Base-by-base conservation (phyloP, 495 filamentous ascomycete genomes). In the Pseudomonodictys pantanalensis region DNA sequence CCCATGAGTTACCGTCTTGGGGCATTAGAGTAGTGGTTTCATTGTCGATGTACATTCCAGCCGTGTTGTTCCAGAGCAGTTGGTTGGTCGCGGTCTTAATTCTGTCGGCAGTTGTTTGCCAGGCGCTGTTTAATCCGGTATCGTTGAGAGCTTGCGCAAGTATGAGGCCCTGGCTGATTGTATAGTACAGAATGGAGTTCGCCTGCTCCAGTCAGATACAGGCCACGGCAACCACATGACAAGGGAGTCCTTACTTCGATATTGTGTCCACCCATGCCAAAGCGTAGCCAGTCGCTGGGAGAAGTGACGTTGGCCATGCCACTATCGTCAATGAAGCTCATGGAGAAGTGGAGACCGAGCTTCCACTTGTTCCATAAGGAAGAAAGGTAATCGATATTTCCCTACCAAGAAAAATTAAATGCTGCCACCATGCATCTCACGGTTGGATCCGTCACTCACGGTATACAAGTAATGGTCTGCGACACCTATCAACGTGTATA, bases 1-100 rank as follows among this genome's bases (percentile, higher is more conserved):
- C 73, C 77, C 77, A 80, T 49, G 63, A 68, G 59, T 81, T 81
- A 32, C 78, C 78, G 51, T 81, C 79, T 58, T 80, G 79, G 0
- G 78, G 78, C 20, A 70, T 61, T 26, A 78, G 61, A 10, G 60
- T 65, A 8, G 70, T 69, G 46, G 70, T 70, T 30, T 69, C 66
- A 56, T 72, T 72, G 62, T 72, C 68, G 51, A 50, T 56, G 66
- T 67, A 72, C 42, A 72, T 51, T 7, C 68, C 68, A 1, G 56
- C 53, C 15, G 65, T 25, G 6, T 49, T 46, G 51, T 72, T 58
- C 70, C 68, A 70, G 22, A 72, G 68, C 7, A 60, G 53, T 10
- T 18, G 9, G 44, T 72, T 72, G n/a, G 70, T 68, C 33, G 60
- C 49, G 22, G 56, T n/a, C 47, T 69, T 70, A 58, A 70, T 63